Conservation (phyloP, 768 basidiomycete genomes). For the Lactarius deliciosus region DNA sequence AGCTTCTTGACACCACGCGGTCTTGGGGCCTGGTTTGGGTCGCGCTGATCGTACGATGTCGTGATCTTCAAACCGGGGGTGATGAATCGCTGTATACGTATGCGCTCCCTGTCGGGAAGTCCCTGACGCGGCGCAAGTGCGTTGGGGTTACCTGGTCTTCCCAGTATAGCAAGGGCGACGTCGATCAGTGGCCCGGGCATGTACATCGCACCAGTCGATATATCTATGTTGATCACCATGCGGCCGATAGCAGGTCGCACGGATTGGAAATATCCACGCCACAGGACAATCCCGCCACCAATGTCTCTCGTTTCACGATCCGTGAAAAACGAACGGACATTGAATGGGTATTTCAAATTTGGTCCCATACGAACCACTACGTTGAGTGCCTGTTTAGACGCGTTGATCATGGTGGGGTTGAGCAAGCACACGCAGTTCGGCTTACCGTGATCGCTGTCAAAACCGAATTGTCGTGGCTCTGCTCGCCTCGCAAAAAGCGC, state of each 20-base stretch:
- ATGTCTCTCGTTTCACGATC: constrained; percentile 52
- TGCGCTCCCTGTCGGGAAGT: constrained; percentile 52
- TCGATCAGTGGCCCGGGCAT: constrained; percentile 57
- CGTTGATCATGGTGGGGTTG: neutral
- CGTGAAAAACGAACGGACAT: constrained; percentile 74
- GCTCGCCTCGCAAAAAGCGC: constrained; percentile 62
- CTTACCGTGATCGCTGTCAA: constrained; percentile 64
- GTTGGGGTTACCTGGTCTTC: constrained; percentile 35
- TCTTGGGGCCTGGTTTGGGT: constrained; percentile 23
- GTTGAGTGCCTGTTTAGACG: constrained; percentile 56
- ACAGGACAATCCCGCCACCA: constrained; percentile 64
- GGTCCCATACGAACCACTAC: constrained; percentile 78
- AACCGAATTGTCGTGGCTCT: constrained; percentile 67
- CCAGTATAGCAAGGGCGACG: constrained; percentile 58
- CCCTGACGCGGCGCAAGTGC: constrained; percentile 42
- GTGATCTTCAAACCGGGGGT: constrained; percentile 53
- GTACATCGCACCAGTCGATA: constrained; percentile 76
- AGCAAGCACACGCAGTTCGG: neutral
- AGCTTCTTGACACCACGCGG: constrained; percentile 68
- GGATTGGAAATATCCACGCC: constrained; percentile 83
- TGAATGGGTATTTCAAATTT: constrained; percentile 66
- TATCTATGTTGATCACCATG: constrained; percentile 75
- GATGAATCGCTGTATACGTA: constrained; percentile 56
- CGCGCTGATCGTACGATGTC: constrained; percentile 37
- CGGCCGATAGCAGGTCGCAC: constrained; percentile 63